Evolutionary conservation across 2,329 filamentous ascomycete genomes (phyloP), one percentile per base, ranked within the genome.

Genomic region (Bertia moriformis): DNA sequence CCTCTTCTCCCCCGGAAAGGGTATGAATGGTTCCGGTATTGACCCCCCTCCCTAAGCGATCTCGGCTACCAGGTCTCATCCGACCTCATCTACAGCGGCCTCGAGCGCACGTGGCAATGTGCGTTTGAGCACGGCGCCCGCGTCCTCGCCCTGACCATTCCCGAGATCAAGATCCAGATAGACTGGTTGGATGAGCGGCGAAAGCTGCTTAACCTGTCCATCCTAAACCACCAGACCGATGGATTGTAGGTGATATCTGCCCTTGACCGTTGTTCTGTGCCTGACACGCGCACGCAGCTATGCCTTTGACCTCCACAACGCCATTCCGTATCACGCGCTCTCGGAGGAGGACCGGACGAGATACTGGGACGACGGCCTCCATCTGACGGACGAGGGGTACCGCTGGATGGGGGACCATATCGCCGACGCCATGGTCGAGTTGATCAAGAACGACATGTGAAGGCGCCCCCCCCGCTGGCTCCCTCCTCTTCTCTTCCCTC

Each of bases 91-190:
- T 68, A 67, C 45, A 48, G 60, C 4, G 57, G 58, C 5, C 63
- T 80, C 13, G 55, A 67, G 44, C 50, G 58, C 7, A 52, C 61
- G 27, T 82, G 71, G 66, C 53, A 61, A 33, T 52, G 70, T 2
- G 61, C 69, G 1, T 58, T 78, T 2, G 48, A 52, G 1, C 59
- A 61, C 19, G 64, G 65, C 10, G 61, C 61, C 46, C 72, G 72
- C 42, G 67, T 82, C 5, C 65, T 83, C 2, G 73, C 74, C 3
- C 59, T 82, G 38, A 82, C 76, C 0, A 62, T 83, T 2, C 73
- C 73, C 0, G 75, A 79, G 45, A 63, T 62, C 18, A 50, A 54
- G 4, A 40, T 47, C 18, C 48, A 46, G 17, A 44, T 44, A 4
- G 45, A 49, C n/a, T 45, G 45, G 17, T 40, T 65, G 15, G 52